Evolutionary conservation across 2,329 filamentous ascomycete genomes (phyloP), one percentile per base, ranked within the genome.

Genomic region (Trichoderma sp.): DNA sequence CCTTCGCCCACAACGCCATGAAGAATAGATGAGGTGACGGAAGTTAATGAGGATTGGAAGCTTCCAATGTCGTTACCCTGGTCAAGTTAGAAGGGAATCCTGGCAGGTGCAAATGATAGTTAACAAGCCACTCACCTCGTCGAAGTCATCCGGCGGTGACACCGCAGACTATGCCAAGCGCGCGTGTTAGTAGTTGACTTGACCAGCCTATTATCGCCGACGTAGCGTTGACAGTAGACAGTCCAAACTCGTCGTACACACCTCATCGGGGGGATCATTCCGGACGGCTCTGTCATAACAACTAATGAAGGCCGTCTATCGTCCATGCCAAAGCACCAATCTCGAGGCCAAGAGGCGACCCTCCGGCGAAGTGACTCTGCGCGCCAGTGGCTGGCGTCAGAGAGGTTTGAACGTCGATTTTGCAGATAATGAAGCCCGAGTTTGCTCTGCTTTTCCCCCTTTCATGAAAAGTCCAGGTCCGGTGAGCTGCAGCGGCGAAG

Each of bases 11-110:
- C 50, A 31, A 80, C 78, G 59, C 81, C 75, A 74, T 80, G 72
- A 31, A 79, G 71, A 45, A 81, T 66, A 59, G 80, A 81, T 41
- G 80, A 81, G 66, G 80, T 82, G 53, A 81, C 80, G n/a, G 81
- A 81, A 21, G 79, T 80, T 62, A 81, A 83, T 73, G 81, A 80
- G 38, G 76, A 77, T 16, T 71, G 75, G 38, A 69, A 73, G 76
- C 76, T 79, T 41, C 56, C 77, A 6, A 75, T 63, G 24, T 79
- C 79, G 64, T 76, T 72, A 27, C 76, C 78, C 78, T 79, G 11
- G 41, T 41, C 63, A 80, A 65, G 72, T 79, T 79, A 76, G 81
- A 82, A 63, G 79, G 79, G 81, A 29, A 80, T 81, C 74, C 75
- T 76, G n/a, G 16, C n/a, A 62, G 29, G 41, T 56, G 38, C 31